Evolutionary conservation across 345 rosid genomes (phyloP).

Genomic region (Trapa bicornis): DNA sequence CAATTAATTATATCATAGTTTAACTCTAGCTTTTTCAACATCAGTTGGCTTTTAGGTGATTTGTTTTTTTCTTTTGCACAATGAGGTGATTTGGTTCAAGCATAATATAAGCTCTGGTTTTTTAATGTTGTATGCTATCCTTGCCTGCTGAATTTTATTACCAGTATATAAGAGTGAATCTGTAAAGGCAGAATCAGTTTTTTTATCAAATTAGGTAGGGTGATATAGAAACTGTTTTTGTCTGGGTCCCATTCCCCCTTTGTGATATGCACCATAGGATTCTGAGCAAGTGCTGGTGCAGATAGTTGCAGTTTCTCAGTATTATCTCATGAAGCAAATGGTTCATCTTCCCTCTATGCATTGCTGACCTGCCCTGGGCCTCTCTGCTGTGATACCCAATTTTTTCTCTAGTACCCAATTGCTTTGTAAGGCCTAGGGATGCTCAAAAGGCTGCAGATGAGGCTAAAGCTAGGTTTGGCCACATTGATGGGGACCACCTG

Average conservation of each 20-base stretch:
- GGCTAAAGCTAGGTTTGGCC: conserved; percentile 96
- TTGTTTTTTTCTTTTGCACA: not conserved
- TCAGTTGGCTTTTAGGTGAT: too few species aligned
- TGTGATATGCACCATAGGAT: conserved; percentile 73
- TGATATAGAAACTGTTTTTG: conserved; percentile 68
- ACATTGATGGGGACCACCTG: conserved; percentile 96
- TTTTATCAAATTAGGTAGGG: conserved; percentile 37
- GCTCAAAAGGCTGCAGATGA: conserved; percentile 98
- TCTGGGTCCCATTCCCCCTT: conserved; percentile 67
- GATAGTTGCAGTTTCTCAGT: conserved; percentile 99
- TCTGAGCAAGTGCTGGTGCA: conserved; percentile 95
- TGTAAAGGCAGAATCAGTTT: not conserved
- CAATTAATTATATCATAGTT: conserved; percentile 7
- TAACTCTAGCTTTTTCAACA: not conserved
- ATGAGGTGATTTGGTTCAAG: not conserved
- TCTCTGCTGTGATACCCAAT: conserved; percentile 91
- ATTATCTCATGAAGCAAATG: conserved; percentile 95
- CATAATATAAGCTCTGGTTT: not conserved
- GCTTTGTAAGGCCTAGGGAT: conserved; percentile 99
- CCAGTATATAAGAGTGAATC: not conserved
- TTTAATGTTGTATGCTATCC: not conserved
- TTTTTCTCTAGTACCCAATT: conserved; percentile 99
- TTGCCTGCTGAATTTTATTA: not conserved
- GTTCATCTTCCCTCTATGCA: conserved; percentile 95
- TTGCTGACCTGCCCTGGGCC: conserved; percentile 99